A percentile compares a stretch with the other conserved stretches of the same genome.
Conservation (phyloP, 73 alveolate species). For the Urostyla sp. region DNA sequence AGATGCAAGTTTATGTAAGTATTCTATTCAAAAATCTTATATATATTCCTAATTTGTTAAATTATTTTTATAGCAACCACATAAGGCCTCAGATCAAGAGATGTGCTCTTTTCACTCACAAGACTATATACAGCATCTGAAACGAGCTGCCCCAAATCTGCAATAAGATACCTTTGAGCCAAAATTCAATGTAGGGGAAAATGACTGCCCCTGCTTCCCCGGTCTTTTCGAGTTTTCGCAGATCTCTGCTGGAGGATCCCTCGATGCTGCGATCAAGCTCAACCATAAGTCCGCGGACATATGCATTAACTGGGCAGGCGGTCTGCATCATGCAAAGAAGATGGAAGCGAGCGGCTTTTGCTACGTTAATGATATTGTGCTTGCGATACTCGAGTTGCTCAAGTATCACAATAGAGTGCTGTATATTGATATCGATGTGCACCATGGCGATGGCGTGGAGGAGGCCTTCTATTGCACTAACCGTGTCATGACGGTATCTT, state of each 20-base stretch:
- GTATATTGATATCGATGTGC: conserved; percentile 98
- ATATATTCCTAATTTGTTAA: not conserved
- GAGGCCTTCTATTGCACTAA: conserved; percentile 96
- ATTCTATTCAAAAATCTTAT: not conserved
- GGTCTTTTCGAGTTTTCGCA: conserved; percentile 89
- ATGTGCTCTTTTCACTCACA: conserved; percentile 78
- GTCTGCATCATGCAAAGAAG: conserved; percentile 98
- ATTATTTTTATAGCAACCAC: conserved; percentile 67
- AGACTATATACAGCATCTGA: conserved; percentile 77
- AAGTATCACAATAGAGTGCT: conserved; percentile 93
- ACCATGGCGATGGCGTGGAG: conserved; percentile 99
- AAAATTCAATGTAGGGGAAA: conserved; percentile 75
- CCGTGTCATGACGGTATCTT: conserved; percentile 95
- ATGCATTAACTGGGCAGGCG: conserved; percentile 97
- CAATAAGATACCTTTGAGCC: conserved; percentile 67
- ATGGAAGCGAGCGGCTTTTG: conserved; percentile 98
- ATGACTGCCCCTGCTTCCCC: conserved; percentile 90
- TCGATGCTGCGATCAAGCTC: conserved; percentile 93
- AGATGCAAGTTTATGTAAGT: conserved; percentile 56
- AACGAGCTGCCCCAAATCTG: conserved; percentile 70
- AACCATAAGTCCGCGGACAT: conserved; percentile 91
- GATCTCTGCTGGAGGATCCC: conserved; percentile 90
- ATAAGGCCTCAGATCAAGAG: conserved; percentile 82
- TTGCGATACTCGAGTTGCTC: conserved; percentile 93
- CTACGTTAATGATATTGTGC: conserved; percentile 96